Conservation (phyloP, 2,329 filamentous ascomycete genomes). For the Juglanconis sp. region DNA sequence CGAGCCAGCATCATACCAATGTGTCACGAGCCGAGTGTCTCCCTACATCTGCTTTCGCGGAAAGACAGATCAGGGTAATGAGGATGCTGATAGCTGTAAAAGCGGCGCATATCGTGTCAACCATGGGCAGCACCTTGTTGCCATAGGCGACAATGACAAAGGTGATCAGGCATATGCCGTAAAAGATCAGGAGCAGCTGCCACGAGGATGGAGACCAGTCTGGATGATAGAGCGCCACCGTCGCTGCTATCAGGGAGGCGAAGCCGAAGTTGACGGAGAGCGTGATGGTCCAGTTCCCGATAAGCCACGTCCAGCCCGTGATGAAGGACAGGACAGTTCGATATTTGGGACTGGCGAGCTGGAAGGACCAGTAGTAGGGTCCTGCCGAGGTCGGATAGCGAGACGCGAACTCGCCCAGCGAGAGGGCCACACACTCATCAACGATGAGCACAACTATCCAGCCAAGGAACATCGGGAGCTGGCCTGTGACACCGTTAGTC, state of each 20-base stretch:
- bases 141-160: conserved; percentile 55
- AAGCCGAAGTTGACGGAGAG: conserved; percentile 55
- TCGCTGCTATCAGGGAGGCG: conserved; percentile 50
- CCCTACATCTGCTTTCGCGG: conserved; percentile 50
- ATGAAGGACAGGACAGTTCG: conserved; percentile 48
- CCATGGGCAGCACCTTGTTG: conserved; percentile 54
- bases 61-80: conserved; percentile 54
- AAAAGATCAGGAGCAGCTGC: conserved; percentile 62
- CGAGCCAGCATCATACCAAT: conserved; percentile 30
- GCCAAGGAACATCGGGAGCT: conserved; percentile 53
- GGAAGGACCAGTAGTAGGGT: conserved; percentile 53
- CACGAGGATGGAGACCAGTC: conserved; percentile 49
- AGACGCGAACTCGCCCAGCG: conserved; percentile 48
- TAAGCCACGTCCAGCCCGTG: conserved; percentile 51
- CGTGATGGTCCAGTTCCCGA: conserved; percentile 51
- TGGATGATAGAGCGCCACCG: conserved; percentile 51
- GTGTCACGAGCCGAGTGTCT: conserved; percentile 49
- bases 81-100: conserved; percentile 56
- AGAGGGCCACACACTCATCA: conserved; percentile 50
- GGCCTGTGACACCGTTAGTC: conserved; percentile 31
- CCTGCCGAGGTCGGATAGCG: conserved; percentile 50
- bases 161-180: conserved; percentile 52
- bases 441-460: conserved; percentile 53
- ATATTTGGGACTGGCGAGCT: conserved; percentile 38
- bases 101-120: conserved; percentile 54